Conservation (phyloP, 108 stramenopile genomes). For the Seminavis robusta region DNA sequence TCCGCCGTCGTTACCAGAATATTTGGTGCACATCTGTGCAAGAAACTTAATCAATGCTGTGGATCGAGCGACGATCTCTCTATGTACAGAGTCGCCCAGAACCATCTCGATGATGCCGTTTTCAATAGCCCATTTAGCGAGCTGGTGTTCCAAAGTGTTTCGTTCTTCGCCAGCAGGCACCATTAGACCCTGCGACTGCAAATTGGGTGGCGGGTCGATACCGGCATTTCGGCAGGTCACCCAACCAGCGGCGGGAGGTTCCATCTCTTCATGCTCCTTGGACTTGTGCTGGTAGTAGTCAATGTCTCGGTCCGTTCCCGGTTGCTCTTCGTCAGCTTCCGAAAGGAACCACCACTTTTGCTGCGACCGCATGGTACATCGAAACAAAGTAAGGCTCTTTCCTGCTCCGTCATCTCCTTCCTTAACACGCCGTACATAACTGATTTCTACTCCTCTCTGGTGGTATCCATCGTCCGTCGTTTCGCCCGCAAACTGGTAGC, state of each 20-base stretch:
- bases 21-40: slow-evolving; percentile 64
- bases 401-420: slow-evolving; percentile 40
- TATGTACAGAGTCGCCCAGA: slow-evolving; percentile 73
- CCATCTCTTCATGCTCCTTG: slow-evolving; percentile 65
- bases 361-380: slow-evolving; percentile 93
- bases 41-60: slow-evolving; percentile 78
- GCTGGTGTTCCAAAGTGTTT: slow-evolving; percentile 70
- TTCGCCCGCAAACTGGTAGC: slow-evolving; percentile 56
- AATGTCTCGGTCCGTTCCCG: slow-evolving; percentile 96
- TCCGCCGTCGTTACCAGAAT: neutral
- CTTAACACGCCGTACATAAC: slow-evolving; percentile 43
- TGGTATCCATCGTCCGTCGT: slow-evolving; percentile 57
- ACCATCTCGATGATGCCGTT: slow-evolving; percentile 81
- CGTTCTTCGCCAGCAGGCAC: slow-evolving; percentile 74
- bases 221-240: slow-evolving; percentile 67
- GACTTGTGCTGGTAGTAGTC: slow-evolving; percentile 98
- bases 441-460: slow-evolving; percentile 37
- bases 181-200: slow-evolving; percentile 57
- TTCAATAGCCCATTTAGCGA: slow-evolving; percentile 85
- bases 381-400: slow-evolving; percentile 86
- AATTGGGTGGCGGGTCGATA: slow-evolving; percentile 74
- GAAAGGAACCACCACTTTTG: slow-evolving; percentile 99
- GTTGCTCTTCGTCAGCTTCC: slow-evolving; percentile 91
- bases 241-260: slow-evolving; percentile 81
- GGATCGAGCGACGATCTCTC: slow-evolving; percentile 77